These are phyloP conservation scores for Panaeolus cyanescens DNA, from an alignment of 768 basidiomycete genomes.

Conservation along the genomic window DNA sequence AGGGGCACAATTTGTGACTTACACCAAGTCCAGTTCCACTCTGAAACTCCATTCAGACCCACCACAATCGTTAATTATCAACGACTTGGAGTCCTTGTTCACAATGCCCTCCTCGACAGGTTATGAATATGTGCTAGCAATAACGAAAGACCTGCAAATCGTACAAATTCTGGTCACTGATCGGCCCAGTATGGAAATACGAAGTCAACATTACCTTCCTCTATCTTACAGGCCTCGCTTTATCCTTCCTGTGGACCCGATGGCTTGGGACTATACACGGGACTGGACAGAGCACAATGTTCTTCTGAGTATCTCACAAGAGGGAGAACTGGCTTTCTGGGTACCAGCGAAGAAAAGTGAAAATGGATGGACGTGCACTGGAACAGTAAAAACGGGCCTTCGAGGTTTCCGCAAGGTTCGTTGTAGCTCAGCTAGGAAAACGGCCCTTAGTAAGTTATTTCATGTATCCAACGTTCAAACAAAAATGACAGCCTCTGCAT, in stretches of 20 bases:
- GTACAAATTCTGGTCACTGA: constrained; percentile 52
- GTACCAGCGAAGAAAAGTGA: constrained; percentile 42
- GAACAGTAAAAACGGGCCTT: constrained; percentile 73
- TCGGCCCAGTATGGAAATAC: constrained; percentile 42
- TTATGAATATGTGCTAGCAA: constrained; percentile 63
- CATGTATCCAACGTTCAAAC: background rate
- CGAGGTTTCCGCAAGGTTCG: constrained; percentile 67
- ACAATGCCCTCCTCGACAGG: constrained; percentile 57
- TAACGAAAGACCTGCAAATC: constrained; percentile 62
- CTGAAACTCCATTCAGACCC: constrained; percentile 59
- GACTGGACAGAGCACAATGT: constrained; percentile 64
- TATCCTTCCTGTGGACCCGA: constrained; percentile 83
- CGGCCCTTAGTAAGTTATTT: constrained; percentile 69
- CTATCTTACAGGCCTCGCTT: constrained; percentile 47
- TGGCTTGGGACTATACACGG: constrained; percentile 69
- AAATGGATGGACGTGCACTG: constrained; percentile 64
- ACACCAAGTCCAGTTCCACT: constrained; percentile 44
- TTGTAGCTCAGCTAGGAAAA: constrained; percentile 92
- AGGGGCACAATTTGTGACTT: constrained; percentile 63
- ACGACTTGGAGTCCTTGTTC: constrained; percentile 61
- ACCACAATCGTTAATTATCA: constrained; percentile 43
- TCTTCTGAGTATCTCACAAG: constrained; percentile 73
- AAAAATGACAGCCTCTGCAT: background rate
- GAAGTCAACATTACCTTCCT: constrained; percentile 55
- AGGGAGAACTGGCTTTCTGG: constrained; percentile 90